phyloP scores from a whole-genome alignment of 2,329 filamentous ascomycete species.

The Aureobasidium sp. region DNA sequence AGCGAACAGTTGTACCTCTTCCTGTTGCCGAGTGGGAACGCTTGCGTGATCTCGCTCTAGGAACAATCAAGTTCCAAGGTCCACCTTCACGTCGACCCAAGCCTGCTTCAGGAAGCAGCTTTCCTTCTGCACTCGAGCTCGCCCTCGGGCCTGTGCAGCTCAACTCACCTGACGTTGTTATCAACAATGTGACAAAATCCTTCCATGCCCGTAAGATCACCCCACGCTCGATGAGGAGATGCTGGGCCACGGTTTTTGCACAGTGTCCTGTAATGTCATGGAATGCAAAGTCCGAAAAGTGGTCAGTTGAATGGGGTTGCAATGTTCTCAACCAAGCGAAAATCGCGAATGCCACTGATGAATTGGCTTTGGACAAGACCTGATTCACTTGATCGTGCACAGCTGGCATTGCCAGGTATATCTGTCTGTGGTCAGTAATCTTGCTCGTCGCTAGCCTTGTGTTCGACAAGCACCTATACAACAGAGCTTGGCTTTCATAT shows the following conservation, averaged over 20 bases:
- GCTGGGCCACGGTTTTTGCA: conserved; percentile 36
- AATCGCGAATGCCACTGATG: neutral
- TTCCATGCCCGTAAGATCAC: conserved; percentile 30
- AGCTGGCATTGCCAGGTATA: neutral
- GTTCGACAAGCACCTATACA: neutral
- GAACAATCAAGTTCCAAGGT: conserved; percentile 23
- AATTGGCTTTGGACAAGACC: neutral
- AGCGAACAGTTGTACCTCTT: conserved; percentile 37
- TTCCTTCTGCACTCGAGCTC: neutral
- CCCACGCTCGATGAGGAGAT: conserved; percentile 36
- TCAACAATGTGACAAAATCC: conserved; percentile 15
- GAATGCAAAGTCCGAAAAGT: conserved; percentile 24
- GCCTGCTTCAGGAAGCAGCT: too few species aligned
- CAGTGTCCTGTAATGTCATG: conserved; percentile 37
- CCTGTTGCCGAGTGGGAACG: conserved; percentile 36
- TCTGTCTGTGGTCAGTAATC: neutral
- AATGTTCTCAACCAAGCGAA: neutral
- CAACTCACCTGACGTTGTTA: neutral
- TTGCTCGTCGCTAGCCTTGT: conserved; percentile 27
- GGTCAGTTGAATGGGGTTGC: conserved; percentile 30
- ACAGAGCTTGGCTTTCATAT: neutral
- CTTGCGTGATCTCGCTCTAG: conserved; percentile 33
- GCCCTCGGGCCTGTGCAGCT: neutral
- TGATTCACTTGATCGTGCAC: neutral
- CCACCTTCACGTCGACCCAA: neutral